Percentiles rank a stretch among this genome's conserved stretches.
phyloP scores from a whole-genome alignment of 345 rosid species.

The Dipteronia sinensis region DNA sequence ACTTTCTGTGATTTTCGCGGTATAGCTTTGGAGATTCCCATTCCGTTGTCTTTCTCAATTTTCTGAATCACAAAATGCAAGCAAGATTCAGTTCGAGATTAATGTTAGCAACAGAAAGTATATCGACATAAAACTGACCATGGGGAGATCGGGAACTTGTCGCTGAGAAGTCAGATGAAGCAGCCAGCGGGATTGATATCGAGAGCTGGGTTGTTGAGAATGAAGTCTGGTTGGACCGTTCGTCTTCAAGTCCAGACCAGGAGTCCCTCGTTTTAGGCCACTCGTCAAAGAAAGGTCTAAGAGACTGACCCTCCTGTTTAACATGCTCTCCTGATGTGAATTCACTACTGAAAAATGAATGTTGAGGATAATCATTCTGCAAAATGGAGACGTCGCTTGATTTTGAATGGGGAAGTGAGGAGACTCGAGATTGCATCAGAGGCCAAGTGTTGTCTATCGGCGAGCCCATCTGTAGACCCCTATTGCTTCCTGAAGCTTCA shows the following conservation, averaged over 20 bases:
- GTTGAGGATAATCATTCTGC: constrained; percentile 42
- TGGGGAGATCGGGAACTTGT: constrained; percentile 45
- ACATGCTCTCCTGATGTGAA: constrained; percentile 29
- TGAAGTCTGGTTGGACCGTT: constrained; percentile 45
- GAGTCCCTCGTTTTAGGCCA: constrained; percentile 53
- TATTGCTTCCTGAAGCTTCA: constrained; percentile 46
- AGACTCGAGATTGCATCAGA: constrained; percentile 42
- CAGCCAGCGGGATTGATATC: constrained; percentile 52
- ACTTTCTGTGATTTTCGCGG: not conserved
- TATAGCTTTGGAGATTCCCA: not conserved
- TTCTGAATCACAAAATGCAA: constrained; percentile 28
- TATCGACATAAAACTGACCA: constrained; percentile 28
- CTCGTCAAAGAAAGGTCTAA: constrained; percentile 59
- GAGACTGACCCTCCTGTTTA: constrained; percentile 48
- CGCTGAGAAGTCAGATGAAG: constrained; percentile 45
- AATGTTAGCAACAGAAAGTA: not conserved
- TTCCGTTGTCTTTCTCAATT: constrained; percentile 18
- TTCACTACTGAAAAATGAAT: constrained; percentile 31
- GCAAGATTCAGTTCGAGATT: constrained; percentile 1
- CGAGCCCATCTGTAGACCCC: constrained; percentile 33
- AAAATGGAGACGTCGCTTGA: constrained; percentile 26
- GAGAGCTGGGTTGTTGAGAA: constrained; percentile 58
- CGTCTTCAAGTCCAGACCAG: constrained; percentile 47
- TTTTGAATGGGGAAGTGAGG: constrained; percentile 30
- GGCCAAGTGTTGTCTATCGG: constrained; percentile 45